These are phyloP conservation scores for Colletotrichum sp. DNA, from an alignment of 2,329 filamentous ascomycete genomes.

Conservation along the genomic window DNA sequence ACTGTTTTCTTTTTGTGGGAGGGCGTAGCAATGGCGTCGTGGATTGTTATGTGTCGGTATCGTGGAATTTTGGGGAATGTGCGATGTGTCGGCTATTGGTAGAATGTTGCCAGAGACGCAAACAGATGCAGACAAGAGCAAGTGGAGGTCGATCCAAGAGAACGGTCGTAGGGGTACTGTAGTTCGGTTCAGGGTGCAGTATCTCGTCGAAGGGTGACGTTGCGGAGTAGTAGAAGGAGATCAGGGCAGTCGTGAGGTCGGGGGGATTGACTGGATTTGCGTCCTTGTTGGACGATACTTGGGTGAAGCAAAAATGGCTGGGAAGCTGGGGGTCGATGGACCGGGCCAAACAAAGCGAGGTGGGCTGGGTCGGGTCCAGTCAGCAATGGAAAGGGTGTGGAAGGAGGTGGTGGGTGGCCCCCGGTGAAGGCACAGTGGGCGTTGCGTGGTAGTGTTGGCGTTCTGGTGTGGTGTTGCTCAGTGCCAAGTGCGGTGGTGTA, in stretches of 20 bases:
- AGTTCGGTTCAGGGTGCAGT: constrained; percentile 11
- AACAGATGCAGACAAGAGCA: constrained; percentile 9
- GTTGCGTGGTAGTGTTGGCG: neutral
- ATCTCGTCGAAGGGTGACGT: constrained; percentile 14
- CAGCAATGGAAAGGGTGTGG: neutral
- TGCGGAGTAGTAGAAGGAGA: constrained; percentile 2
- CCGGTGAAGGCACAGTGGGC: neutral
- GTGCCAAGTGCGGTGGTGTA: neutral
- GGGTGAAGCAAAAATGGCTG: constrained; percentile 20
- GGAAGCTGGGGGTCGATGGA: constrained; percentile 21
- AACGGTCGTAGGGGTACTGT: constrained; percentile 3
- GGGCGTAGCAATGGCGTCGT: constrained; percentile 14
- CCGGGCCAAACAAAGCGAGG: constrained; percentile 20
- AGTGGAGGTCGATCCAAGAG: constrained; percentile 15
- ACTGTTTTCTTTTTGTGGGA: neutral
- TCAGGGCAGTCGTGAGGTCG: constrained; percentile 19
- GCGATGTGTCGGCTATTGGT: constrained; percentile 19
- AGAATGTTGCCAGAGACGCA: constrained; percentile 19
- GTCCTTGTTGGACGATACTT: constrained; percentile 14
- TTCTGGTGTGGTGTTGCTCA: neutral
- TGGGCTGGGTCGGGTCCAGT: constrained; percentile 19
- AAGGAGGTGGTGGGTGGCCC: neutral
- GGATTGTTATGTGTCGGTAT: constrained; percentile 19
- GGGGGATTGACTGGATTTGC: constrained; percentile 16
- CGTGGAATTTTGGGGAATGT: constrained; percentile 19